phyloP scores from a whole-genome alignment of 1,284 basidiomycete genomes.

The Pascua guehoae region DNA sequence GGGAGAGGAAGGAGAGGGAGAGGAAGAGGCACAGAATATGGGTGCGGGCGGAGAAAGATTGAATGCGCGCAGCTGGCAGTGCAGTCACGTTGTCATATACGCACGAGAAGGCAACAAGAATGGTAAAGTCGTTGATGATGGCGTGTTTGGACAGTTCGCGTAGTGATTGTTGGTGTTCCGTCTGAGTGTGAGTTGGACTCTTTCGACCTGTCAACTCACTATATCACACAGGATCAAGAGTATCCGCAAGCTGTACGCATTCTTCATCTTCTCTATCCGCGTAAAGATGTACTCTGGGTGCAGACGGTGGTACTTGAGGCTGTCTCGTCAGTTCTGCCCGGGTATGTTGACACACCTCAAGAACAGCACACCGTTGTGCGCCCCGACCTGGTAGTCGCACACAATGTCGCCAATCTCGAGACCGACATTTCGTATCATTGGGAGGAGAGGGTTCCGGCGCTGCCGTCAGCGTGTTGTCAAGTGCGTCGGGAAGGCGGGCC shows the following conservation, averaged over 20 bases:
- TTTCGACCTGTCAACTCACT: conserved; percentile 56
- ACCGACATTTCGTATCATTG: conserved; percentile 77
- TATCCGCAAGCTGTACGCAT: conserved; percentile 76
- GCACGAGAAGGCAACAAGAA: conserved; percentile 89
- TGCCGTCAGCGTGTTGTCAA: conserved; percentile 41
- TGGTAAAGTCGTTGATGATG: conserved; percentile 85
- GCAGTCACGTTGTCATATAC: no score
- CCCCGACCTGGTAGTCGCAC: conserved; percentile 91
- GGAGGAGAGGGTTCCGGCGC: conserved; percentile 84
- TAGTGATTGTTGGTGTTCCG: conserved; percentile 84
- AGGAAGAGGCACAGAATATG: no score
- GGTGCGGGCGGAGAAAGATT: no score
- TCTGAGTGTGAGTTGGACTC: conserved; percentile 49
- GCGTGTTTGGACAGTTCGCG: conserved; percentile 90
- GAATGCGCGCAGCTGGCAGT: no score
- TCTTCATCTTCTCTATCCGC: conserved; percentile 80
- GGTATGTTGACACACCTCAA: conserved; percentile 61
- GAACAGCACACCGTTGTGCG: conserved; percentile 89
- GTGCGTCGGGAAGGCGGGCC: background rate
- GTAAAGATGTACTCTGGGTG: conserved; percentile 96
- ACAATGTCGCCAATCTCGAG: conserved; percentile 95
- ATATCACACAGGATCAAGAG: conserved; percentile 91
- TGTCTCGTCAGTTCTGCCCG: conserved; percentile 41
- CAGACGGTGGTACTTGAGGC: conserved; percentile 88
- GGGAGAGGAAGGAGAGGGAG: no score